Conservation (phyloP, 352 stramenopile genomes). For the Aphanomyces invadans region DNA sequence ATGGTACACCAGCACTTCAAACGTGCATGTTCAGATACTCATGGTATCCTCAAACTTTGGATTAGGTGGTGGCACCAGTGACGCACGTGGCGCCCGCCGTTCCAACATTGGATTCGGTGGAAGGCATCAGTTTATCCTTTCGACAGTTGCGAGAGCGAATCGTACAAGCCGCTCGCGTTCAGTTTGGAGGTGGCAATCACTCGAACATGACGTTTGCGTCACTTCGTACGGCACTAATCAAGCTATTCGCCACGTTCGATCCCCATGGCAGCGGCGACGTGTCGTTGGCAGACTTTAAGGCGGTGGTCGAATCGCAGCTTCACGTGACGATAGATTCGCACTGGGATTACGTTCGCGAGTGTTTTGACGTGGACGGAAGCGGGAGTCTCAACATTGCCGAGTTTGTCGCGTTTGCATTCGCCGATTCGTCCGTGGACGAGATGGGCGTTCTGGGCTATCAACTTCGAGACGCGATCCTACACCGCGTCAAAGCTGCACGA, state of each 20-base stretch:
- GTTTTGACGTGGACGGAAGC: slow-evolving; percentile 38
- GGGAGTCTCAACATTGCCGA: slow-evolving; percentile 47
- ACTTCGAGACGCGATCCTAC: slow-evolving; percentile 42
- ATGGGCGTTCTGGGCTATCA: slow-evolving; percentile 44
- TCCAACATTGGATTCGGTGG: slow-evolving; percentile 19
- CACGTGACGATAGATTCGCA: slow-evolving; percentile 37
- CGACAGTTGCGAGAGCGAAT: slow-evolving; percentile 34
- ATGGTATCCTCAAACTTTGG: too few species aligned
- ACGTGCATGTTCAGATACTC: too few species aligned
- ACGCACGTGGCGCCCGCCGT: neutral
- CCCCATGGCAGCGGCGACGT: slow-evolving; percentile 44
- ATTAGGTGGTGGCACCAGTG: neutral
- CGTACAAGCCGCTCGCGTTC: slow-evolving; percentile 32
- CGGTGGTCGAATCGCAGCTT: slow-evolving; percentile 40
- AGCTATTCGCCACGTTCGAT: slow-evolving; percentile 53
- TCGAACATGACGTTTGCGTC: slow-evolving; percentile 33
- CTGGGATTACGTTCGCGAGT: slow-evolving; percentile 41
- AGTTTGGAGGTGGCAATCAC: slow-evolving; percentile 28
- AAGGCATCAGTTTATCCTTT: slow-evolving; percentile 37
- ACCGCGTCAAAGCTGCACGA: slow-evolving; percentile 31
- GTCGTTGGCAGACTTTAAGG: slow-evolving; percentile 41
- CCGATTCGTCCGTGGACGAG: slow-evolving; percentile 25
- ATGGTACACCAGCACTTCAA: too few species aligned
- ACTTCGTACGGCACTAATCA: slow-evolving; percentile 44
- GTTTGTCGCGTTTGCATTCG: slow-evolving; percentile 68